These are phyloP conservation scores for Aspergillus ustus DNA, from an alignment of 2,329 filamentous ascomycete genomes.

Conservation along the genomic window DNA sequence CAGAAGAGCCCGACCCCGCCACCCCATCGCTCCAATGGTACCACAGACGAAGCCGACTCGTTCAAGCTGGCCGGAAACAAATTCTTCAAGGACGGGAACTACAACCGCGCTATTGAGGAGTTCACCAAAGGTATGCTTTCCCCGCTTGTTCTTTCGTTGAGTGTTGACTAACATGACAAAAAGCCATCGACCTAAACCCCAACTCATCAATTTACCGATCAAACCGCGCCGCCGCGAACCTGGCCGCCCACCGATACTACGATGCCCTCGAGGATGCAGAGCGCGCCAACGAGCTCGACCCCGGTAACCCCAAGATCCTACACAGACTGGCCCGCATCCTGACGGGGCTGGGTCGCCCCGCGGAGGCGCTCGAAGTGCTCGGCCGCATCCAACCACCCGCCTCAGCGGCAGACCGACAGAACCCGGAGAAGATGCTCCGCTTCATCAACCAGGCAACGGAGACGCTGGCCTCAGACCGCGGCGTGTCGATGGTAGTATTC, in stretches of 20 bases:
- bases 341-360: conserved; percentile 81
- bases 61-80: conserved; percentile 95
- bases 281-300: conserved; percentile 79
- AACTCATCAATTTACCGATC: conserved; percentile 87
- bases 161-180: conserved; percentile 8
- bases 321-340: conserved; percentile 88
- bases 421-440: conserved; percentile 82
- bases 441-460: conserved; percentile 81
- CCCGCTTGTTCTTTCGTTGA: background rate
- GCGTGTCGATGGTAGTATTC: conserved; percentile 89
- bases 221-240: conserved; percentile 93
- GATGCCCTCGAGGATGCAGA: conserved; percentile 87
- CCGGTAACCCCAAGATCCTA: conserved; percentile 83
- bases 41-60: conserved; percentile 77
- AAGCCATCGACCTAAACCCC: conserved; percentile 87
- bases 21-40: conserved; percentile 55
- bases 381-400: conserved; percentile 77
- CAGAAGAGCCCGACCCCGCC: conserved; percentile 52
- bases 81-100: conserved; percentile 95
- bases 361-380: conserved; percentile 84
- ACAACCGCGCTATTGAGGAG: conserved; percentile 82
- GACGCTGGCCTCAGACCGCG: conserved; percentile 72
- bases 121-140: conserved; percentile 82
- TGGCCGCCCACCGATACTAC: conserved; percentile 79
- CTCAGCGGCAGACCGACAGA: conserved; percentile 80